Evolutionary conservation across 148 eudicot species (phyloP).

Genomic region (Rhododendron ferrugineum): DNA sequence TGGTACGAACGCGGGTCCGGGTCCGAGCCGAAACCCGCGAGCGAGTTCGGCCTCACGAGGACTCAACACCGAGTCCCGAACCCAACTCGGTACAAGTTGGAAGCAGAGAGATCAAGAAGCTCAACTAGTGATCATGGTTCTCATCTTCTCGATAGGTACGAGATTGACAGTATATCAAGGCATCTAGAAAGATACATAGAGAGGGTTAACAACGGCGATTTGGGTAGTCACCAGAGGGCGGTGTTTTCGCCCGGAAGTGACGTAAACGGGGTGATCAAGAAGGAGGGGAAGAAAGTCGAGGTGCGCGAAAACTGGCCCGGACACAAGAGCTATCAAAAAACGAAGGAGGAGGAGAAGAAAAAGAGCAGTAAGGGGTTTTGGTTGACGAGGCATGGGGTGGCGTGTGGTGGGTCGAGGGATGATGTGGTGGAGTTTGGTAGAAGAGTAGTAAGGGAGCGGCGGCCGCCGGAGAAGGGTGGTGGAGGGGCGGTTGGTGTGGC

Average conservation of each 20-base stretch:
- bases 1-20: slow-evolving; percentile 35
- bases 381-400: slow-evolving; percentile 1
- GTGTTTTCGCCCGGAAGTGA: slow-evolving; percentile 4
- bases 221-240: background rate
- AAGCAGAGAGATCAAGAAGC: slow-evolving; percentile 18
- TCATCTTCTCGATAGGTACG: slow-evolving; percentile 35
- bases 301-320: too few species aligned
- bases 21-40: slow-evolving; percentile 1
- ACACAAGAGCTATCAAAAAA: too few species aligned
- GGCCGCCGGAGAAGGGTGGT: background rate
- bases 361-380: slow-evolving; percentile 13
- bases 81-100: slow-evolving; percentile 38
- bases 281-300: background rate
- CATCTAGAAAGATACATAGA: slow-evolving; percentile 23
- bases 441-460: background rate
- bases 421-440: slow-evolving; percentile 20
- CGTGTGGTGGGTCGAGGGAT: slow-evolving; percentile 17
- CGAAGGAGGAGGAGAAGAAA: background rate
- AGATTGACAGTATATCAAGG: slow-evolving; percentile 36
- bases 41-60: slow-evolving; percentile 15
- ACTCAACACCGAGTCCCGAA: slow-evolving; percentile 1
- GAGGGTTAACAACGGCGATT: slow-evolving; percentile 1
- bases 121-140: slow-evolving; percentile 4
- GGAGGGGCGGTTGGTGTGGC: slow-evolving; percentile 10
- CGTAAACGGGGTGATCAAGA: background rate